Base-by-base conservation (phyloP, 2,329 filamentous ascomycete species). In the Allantophomopsis cytisporea region DNA sequence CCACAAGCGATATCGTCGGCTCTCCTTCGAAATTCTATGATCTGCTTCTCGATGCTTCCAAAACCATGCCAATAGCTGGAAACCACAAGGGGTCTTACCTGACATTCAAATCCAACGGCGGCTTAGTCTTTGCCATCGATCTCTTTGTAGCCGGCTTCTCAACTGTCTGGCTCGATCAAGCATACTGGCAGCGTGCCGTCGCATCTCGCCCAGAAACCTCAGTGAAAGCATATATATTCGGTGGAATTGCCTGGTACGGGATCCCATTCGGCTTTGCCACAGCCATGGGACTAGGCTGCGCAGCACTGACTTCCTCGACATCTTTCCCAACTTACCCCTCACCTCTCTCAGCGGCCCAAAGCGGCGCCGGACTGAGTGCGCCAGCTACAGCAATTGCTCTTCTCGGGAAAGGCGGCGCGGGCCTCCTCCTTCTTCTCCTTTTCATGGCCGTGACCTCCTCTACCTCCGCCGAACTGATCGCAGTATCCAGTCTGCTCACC, bases 371-470 rank as follows among this genome's bases (percentile, higher is more conserved):
- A 1, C 47, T 58, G 5, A 51, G 50, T 7, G 46, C 51, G 0
- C 57, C 57, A 2, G 54, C 54, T 3, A 49, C 47, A 7, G 55
- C 57, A 8, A 52, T 58, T 31, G 55, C 60, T 1, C 46, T 65
- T 5, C 49, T 63, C 2, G 57, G 59, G 1, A 54, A 47, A 30
- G 54, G 54, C n/a, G 59, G 58, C 2, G 54, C 57, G 0, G 54
- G 50, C 2, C 47, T 57, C 10, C 46, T 61, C 46, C 49, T 62
- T 11, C 46, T 67, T 4, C 54, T 65, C 13, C 54, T 66, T 1
- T 68, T 68, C 53, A 67, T 67, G 64, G 62, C 63, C 4, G 61
- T 65, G 5, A 67, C 65, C 0, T 57, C 53, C 4, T 59, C 59
- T 1, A 64, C 64, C 35, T 60, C 45, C 2, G 61, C 64, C 0